Evolutionary conservation across 352 stramenopile species (phyloP).

Genomic region (Globisporangium irregulare): DNA sequence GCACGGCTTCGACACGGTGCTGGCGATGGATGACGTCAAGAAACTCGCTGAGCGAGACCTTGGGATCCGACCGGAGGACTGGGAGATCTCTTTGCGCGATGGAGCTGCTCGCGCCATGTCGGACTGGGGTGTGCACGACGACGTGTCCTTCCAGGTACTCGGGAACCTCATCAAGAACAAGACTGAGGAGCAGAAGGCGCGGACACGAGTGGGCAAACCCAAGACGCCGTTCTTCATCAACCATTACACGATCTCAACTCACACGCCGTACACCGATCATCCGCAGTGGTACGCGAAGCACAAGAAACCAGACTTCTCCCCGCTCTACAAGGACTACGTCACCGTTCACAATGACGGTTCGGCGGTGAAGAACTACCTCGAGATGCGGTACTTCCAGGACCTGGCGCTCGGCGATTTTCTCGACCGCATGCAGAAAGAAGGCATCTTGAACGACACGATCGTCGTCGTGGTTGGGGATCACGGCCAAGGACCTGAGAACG

Average conservation of each 20-base stretch:
- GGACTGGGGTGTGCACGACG: slow-evolving; percentile 54
- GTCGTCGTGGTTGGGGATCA: slow-evolving; percentile 55
- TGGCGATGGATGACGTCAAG: slow-evolving; percentile 40
- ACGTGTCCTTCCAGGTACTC: slow-evolving; percentile 43
- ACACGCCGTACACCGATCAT: slow-evolving; percentile 33
- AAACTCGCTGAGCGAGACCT: slow-evolving; percentile 29
- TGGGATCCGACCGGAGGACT: slow-evolving; percentile 32
- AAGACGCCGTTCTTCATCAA: slow-evolving; percentile 51
- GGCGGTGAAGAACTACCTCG: slow-evolving; percentile 33
- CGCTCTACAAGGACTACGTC: slow-evolving; percentile 27
- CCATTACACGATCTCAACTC: slow-evolving; percentile 60
- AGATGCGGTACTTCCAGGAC: slow-evolving; percentile 52
- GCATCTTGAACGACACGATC: slow-evolving; percentile 51
- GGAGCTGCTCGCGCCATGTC: slow-evolving; percentile 17
- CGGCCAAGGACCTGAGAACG: slow-evolving; percentile 39
- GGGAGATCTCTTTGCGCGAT: slow-evolving; percentile 20
- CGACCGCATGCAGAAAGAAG: slow-evolving; percentile 38
- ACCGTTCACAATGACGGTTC: not conserved
- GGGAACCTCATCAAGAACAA: slow-evolving; percentile 51
- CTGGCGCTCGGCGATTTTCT: slow-evolving; percentile 48
- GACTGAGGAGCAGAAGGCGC: slow-evolving; percentile 30
- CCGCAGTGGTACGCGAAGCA: slow-evolving; percentile 37
- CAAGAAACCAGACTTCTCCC: slow-evolving; percentile 30
- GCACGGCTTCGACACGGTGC: slow-evolving; percentile 52
- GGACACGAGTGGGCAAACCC: slow-evolving; percentile 15